Base-by-base conservation (phyloP, 2,329 filamentous ascomycete species). In the Phaeosphaeriaceae sp. region DNA sequence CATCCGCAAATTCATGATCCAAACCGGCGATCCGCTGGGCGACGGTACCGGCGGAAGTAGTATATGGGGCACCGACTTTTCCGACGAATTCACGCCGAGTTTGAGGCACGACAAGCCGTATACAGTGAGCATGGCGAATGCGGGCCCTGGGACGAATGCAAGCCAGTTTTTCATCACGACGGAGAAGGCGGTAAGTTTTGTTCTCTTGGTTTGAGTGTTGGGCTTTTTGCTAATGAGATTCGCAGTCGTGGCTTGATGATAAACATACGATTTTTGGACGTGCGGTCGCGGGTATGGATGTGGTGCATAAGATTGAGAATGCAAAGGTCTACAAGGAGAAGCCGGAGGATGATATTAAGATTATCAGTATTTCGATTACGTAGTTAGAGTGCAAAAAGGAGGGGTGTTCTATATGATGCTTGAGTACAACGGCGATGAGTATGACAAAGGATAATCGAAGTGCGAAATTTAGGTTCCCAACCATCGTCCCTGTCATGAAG, bases 81-180 rank as follows among this genome's bases (percentile, higher is more conserved):
- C 88, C 65, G 94, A 99, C 68, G 94, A 99, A 72, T 96, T 99
- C 63, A 26, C 12, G 2, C 92, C 89, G 0, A 88, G 85, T 15
- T 76, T 99, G 54, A 90, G 88, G 72, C 94, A 99, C 68, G 94
- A 99, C 77, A 96, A 94, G 76, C 89, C 94, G 2, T 99, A 96
- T 72, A 97, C 92, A 0, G 81, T 97, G 49, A 95, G 90, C 71
- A 99, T 99, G 94, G 94, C 94, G 11, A 99, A 99, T 72, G 93
- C 94, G 0, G 94, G 94, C 0, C 91, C 92, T 0, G 92, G 93
- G 65, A 97, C 92, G 29, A 99, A 99, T 70, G 94, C 89, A 12
- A 94, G 89, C 67, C 94, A 99, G 72, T 99, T 99, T 72, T 99
- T 99, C 67, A 96, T 99, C 60, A 99, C 94, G 0, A 97, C 93